Evolutionary conservation across 1,284 basidiomycete species (phyloP).

Genomic region (Pholiota adiposa): DNA sequence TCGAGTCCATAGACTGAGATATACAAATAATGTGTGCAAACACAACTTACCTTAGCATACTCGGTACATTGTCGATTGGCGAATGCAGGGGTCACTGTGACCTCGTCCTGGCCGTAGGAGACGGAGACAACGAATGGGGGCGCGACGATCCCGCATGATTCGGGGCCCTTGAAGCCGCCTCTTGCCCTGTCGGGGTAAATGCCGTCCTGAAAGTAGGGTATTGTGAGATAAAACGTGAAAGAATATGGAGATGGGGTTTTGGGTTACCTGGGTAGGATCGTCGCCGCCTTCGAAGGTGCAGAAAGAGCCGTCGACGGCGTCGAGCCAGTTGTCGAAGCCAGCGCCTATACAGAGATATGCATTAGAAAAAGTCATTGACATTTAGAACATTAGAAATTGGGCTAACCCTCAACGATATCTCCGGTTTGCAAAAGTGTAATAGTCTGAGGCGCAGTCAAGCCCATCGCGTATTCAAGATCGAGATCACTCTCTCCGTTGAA

Average conservation of each 20-base stretch:
- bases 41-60: conserved; percentile 47
- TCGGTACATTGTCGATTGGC: conserved; percentile 59
- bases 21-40: too few relatives aligned
- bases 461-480: conserved; percentile 50
- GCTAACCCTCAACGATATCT: conserved; percentile 43
- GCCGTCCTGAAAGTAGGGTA: conserved; percentile 39
- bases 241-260: not conserved
- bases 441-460: conserved; percentile 39
- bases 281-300: conserved; percentile 69
- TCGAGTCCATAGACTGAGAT: too few relatives aligned
- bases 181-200: conserved; percentile 54
- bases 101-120: conserved; percentile 56
- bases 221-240: not conserved
- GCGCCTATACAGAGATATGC: conserved; percentile 28
- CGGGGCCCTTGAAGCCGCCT: conserved; percentile 48
- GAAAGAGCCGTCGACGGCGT: conserved; percentile 55
- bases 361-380: too few relatives aligned
- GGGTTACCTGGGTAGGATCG: conserved; percentile 40
- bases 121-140: conserved; percentile 60
- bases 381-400: conserved; percentile 26
- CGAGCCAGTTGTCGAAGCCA: conserved; percentile 49
- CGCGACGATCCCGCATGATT: conserved; percentile 54
- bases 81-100: conserved; percentile 46
- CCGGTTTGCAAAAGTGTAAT: conserved; percentile 56
- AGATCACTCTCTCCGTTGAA: conserved; percentile 61